phyloP scores from a whole-genome alignment of 257 asterid species.

The Nicotiana otophora region DNA sequence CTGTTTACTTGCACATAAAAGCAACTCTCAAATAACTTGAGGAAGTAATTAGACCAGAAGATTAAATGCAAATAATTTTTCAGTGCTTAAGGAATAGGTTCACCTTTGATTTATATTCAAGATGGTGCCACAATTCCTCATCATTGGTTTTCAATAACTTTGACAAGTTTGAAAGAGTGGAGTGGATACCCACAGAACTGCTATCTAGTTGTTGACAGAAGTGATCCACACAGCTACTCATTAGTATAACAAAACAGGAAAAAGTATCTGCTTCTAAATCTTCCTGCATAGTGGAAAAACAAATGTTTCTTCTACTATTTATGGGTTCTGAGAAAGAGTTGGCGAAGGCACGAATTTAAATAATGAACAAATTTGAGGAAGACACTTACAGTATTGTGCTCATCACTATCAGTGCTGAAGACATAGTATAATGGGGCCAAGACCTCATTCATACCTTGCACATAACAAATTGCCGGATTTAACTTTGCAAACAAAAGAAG shows the following conservation, averaged over 20 bases:
- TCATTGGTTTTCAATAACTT: slow-evolving; percentile 19
- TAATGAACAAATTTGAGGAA: background rate
- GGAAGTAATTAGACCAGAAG: background rate
- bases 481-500: slow-evolving; percentile 22
- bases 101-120: slow-evolving; percentile 17
- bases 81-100: background rate
- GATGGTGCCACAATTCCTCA: slow-evolving; percentile 26
- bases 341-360: background rate
- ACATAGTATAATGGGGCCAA: slow-evolving; percentile 20
- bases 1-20: background rate
- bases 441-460: slow-evolving; percentile 28
- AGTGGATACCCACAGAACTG: slow-evolving; percentile 17
- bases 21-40: background rate
- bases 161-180: slow-evolving; percentile 19
- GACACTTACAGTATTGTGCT: slow-evolving; percentile 12
- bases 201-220: slow-evolving; percentile 19
- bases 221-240: slow-evolving; percentile 19
- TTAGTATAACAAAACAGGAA: background rate
- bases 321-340: background rate
- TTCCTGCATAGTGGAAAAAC: background rate
- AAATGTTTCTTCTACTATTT: slow-evolving; percentile 14
- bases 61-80: background rate
- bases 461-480: slow-evolving; percentile 23
- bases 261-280: no score
- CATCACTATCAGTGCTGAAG: slow-evolving; percentile 14